phyloP scores from a whole-genome alignment of 768 basidiomycete genomes.

The Pulveroboletus sp. region DNA sequence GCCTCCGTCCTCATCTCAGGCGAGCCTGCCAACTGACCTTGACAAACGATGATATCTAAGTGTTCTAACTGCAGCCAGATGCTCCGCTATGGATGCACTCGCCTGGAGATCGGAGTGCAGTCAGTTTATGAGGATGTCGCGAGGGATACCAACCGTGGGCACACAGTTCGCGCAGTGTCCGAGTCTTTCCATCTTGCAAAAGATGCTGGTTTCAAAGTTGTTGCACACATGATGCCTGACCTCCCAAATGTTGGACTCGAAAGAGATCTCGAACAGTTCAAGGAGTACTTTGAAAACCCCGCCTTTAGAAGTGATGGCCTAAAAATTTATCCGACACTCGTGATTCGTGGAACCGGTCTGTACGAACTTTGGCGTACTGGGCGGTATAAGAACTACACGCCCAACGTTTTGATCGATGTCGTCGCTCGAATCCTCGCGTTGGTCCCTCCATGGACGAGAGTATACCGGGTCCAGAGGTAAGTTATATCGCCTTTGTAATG shows the following conservation, averaged over 20 bases:
- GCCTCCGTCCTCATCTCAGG: conserved; percentile 93
- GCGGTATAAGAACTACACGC: conserved; percentile 98
- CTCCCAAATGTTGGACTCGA: conserved; percentile 96
- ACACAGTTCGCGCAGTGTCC: conserved; percentile 94
- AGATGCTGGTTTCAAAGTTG: conserved; percentile 99
- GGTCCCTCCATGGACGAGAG: conserved; percentile 97
- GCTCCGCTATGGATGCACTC: conserved; percentile 98
- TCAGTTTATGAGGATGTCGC: conserved; percentile 99
- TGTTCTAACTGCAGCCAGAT: conserved; percentile 67
- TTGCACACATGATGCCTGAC: conserved; percentile 99
- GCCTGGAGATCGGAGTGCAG: conserved; percentile 97
- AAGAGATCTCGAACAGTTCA: conserved; percentile 97
- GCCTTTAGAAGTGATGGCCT: conserved; percentile 95
- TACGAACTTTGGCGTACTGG: conserved; percentile 97
- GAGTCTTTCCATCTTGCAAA: conserved; percentile 98
- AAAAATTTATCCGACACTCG: conserved; percentile 97
- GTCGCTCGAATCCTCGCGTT: conserved; percentile 93
- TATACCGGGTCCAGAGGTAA: conserved; percentile 94
- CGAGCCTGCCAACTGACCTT: conserved; percentile 22
- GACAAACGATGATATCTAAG: neutral
- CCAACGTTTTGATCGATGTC: conserved; percentile 97
- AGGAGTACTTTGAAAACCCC: conserved; percentile 99
- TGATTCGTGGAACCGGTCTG: conserved; percentile 93
- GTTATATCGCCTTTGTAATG: conserved; percentile 13
- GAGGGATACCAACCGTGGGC: conserved; percentile 96